A percentile compares a stretch with the other conserved stretches of the same genome.
These are phyloP conservation scores for Neolentinus lepideus DNA, from an alignment of 1,284 basidiomycete species.

Conservation along the genomic window DNA sequence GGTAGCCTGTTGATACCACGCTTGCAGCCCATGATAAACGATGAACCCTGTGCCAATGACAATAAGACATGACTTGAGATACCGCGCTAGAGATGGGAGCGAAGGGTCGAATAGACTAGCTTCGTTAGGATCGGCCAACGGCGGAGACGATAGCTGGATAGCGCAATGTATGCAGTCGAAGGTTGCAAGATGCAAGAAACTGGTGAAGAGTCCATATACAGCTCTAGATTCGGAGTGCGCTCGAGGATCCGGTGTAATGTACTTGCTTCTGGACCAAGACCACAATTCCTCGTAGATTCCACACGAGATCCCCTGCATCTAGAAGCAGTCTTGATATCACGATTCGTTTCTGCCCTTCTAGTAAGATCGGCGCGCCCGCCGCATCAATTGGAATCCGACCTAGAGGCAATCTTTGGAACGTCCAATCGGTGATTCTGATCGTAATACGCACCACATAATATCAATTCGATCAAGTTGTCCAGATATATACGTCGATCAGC, in stretches of 20 bases:
- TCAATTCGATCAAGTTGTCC: slow-evolving; percentile 4
- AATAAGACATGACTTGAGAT: slow-evolving; percentile 34
- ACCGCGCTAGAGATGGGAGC: slow-evolving; percentile 31
- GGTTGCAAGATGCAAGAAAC: slow-evolving; percentile 27
- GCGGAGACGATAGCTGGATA: slow-evolving; percentile 30
- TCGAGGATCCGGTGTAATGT: slow-evolving; percentile 34
- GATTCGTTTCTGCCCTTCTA: slow-evolving; percentile 8
- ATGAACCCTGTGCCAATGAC: slow-evolving; percentile 31
- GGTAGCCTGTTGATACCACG: slow-evolving; percentile 33
- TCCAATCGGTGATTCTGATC: slow-evolving; percentile 14
- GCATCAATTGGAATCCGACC: neutral
- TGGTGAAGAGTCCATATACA: slow-evolving; percentile 29
- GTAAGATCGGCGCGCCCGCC: slow-evolving; percentile 8
- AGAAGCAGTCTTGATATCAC: slow-evolving; percentile 10
- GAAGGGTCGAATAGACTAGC: slow-evolving; percentile 44
- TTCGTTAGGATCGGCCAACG: slow-evolving; percentile 28
- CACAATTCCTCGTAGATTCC: slow-evolving; percentile 46
- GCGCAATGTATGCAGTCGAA: slow-evolving; percentile 31
- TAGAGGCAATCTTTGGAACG: slow-evolving; percentile 9
- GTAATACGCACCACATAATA: slow-evolving; percentile 9
- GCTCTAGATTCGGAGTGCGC: slow-evolving; percentile 21
- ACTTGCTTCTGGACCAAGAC: slow-evolving; percentile 38
- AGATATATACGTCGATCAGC: neutral
- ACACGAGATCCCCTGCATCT: slow-evolving; percentile 40
- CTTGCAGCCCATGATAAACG: slow-evolving; percentile 35